Base-by-base conservation (phyloP, 805 yeast genomes). In the Ogataea glucozyma region DNA sequence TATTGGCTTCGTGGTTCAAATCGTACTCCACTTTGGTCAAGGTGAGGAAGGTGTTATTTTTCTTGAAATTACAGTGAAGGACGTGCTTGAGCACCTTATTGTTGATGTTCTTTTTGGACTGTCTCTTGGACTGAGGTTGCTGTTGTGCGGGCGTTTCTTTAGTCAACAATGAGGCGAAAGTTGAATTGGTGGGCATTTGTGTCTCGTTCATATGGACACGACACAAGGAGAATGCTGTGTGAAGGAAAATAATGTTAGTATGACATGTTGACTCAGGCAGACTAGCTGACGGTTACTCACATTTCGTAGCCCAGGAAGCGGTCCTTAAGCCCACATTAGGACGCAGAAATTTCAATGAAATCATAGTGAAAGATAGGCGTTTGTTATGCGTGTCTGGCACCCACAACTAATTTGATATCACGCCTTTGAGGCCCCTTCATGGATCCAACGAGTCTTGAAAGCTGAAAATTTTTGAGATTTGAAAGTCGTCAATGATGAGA, bases 11-110 rank as follows among this genome's bases (percentile, higher is more conserved):
- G 57, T 72, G 80, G 48, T 81, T 77, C 39, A 67, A 60, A 58
- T 85, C 91, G 60, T 81, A 85, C 26, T 75, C 76, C 13, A 81
- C 85, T 3, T 85, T 83, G 12, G 85, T 77, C 40, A 88, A 73
- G 9, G 97, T 84, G 47, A 86, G 69, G 55, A 82, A 80, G 2
- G 96, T 85, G 70, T 90, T 90, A 69, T 90, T 91, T 59, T 81
- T 81, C 42, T 83, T 79, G 67, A 89, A 90, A 22, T 72, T 68
- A 46, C 88, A 88, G 65, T 86, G 86, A 42, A 91, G 62, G 40
- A 85, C 80, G 70, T 88, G 83, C 57, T 81, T 79, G 20, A 84
- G 82, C 18, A 58, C 53, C 38, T 59, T 57, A 46, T 55, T 51
- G 19, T 58, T 38, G 46, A 29, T 38, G 21, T 30, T 44, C 45